Percentiles rank a stretch among this genome's conserved stretches.
Conservation (phyloP, 2,329 filamentous ascomycete genomes). For the Microdochium trichocladiopsis region DNA sequence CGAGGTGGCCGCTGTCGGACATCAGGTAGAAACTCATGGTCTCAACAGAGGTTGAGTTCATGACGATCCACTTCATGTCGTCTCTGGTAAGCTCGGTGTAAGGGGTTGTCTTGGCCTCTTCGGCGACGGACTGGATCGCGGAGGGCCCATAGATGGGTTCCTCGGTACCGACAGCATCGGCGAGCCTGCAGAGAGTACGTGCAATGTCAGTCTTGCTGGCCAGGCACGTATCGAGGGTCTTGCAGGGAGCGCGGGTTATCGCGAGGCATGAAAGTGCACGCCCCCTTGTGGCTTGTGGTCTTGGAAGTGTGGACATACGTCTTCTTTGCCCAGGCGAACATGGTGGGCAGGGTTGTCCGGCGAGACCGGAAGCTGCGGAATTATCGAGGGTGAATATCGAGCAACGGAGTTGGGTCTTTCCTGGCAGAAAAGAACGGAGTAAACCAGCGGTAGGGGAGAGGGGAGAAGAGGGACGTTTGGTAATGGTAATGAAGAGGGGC, state of each 20-base stretch:
- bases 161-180: conserved; percentile 86
- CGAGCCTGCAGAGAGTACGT: conserved; percentile 39
- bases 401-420: background rate
- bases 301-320: conserved; percentile 41
- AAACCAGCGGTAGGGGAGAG: too few species aligned
- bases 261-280: too few species aligned
- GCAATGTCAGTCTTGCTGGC: conserved; percentile 13
- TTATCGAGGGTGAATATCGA: background rate
- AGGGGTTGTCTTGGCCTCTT: conserved; percentile 69
- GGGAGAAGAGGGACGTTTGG: too few species aligned
- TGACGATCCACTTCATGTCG: conserved; percentile 74
- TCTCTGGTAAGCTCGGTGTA: conserved; percentile 74
- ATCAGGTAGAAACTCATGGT: conserved; percentile 92
- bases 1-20: conserved; percentile 68
- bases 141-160: conserved; percentile 91
- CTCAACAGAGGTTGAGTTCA: conserved; percentile 85
- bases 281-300: conserved; percentile 7
- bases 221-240: conserved; percentile 7
- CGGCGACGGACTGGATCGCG: conserved; percentile 78
- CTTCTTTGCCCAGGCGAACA: conserved; percentile 95
- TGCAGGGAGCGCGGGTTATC: conserved; percentile 11
- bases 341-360: conserved; percentile 30
- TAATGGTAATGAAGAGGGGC: background rate
- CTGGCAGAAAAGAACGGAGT: too few species aligned
- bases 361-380: background rate